A percentile compares a stretch with the other conserved stretches of the same genome.
phyloP scores from a whole-genome alignment of 2,329 filamentous ascomycete genomes.

The Hymenoscyphus fraxineus region DNA sequence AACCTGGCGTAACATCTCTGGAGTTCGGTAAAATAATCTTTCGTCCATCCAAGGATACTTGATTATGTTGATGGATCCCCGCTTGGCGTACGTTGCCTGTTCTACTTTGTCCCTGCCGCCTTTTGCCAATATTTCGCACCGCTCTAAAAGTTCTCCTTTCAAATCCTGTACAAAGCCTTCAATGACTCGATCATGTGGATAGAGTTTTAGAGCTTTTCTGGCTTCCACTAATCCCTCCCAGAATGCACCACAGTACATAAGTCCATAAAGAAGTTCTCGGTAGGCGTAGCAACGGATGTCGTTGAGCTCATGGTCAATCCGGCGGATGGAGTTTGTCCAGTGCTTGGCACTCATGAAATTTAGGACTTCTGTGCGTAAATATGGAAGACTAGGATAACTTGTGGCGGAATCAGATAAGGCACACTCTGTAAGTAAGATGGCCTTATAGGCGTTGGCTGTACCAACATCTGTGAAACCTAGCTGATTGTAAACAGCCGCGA shows the following conservation, averaged over 20 bases:
- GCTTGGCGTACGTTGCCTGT: neutral
- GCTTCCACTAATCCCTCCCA: constrained; percentile 25
- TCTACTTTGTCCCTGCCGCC: neutral
- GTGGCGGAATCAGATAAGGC: constrained; percentile 12
- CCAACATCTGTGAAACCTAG: constrained; percentile 28
- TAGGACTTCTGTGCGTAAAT: constrained; percentile 11
- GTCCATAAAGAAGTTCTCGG: constrained; percentile 16
- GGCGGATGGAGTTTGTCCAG: neutral
- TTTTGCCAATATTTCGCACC: constrained; percentile 5
- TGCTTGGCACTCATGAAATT: neutral
- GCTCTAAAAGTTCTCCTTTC: constrained; percentile 14
- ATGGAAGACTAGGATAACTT: neutral
- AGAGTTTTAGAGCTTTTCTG: constrained; percentile 20
- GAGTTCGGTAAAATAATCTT: constrained; percentile 20
- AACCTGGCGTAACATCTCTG: constrained; percentile 18
- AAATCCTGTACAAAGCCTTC: constrained; percentile 7
- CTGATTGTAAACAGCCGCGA: constrained; percentile 16
- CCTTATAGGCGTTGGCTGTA: constrained; percentile 20
- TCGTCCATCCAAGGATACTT: constrained; percentile 31
- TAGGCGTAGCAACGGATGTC: constrained; percentile 16
- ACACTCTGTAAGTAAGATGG: constrained; percentile 23
- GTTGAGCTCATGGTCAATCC: constrained; percentile 22
- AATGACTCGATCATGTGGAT: constrained; percentile 21
- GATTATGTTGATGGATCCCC: constrained; percentile 25
- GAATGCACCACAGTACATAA: constrained; percentile 22